Percentiles rank a stretch among this genome's conserved stretches.
These are phyloP conservation scores for Stagonosporopsis chrysanthemi DNA, from an alignment of 2,329 filamentous ascomycete species.

Conservation along the genomic window DNA sequence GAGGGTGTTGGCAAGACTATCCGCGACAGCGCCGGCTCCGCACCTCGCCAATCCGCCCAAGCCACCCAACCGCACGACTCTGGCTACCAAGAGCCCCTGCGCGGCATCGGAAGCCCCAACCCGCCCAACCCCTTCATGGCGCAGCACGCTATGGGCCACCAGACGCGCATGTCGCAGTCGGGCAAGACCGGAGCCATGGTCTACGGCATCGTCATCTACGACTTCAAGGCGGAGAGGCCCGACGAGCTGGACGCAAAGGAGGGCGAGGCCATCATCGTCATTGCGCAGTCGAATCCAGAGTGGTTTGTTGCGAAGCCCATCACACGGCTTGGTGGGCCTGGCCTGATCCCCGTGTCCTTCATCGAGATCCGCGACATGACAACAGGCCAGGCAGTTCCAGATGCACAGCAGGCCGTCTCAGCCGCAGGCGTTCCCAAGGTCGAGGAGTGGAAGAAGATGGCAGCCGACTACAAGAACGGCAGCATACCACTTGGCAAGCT, in stretches of 20 bases:
- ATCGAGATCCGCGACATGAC: slow-evolving; percentile 96
- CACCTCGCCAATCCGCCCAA: slow-evolving; percentile 54
- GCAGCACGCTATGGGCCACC: slow-evolving; percentile 35
- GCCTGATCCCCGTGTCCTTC: slow-evolving; percentile 94
- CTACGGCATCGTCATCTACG: slow-evolving; percentile 95
- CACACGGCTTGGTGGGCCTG: slow-evolving; percentile 90
- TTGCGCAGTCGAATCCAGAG: slow-evolving; percentile 96
- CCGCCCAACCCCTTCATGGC: slow-evolving; percentile 28
- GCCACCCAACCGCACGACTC: slow-evolving; percentile 77
- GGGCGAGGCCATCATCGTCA: slow-evolving; percentile 96
- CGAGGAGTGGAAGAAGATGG: slow-evolving; percentile 99
- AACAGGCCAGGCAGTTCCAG: slow-evolving; percentile 79
- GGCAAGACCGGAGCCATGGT: slow-evolving; percentile 81
- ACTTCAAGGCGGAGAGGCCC: slow-evolving; percentile 93
- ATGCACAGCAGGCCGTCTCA: slow-evolving; percentile 84
- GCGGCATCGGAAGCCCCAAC: slow-evolving; percentile 41
- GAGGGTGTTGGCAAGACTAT: slow-evolving; percentile 91
- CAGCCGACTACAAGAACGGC: slow-evolving; percentile 98
- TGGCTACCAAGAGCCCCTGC: slow-evolving; percentile 73
- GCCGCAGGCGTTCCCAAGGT: slow-evolving; percentile 91
- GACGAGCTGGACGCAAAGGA: slow-evolving; percentile 96
- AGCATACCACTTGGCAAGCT: slow-evolving; percentile 96
- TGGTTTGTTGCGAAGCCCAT: slow-evolving; percentile 99
- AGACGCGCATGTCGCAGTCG: slow-evolving; percentile 49
- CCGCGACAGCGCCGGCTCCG: slow-evolving; percentile 74